A percentile compares a stretch with the other conserved stretches of the same genome.
Conservation (phyloP, 148 eudicot species). For the Fagopyrum esculentum region DNA sequence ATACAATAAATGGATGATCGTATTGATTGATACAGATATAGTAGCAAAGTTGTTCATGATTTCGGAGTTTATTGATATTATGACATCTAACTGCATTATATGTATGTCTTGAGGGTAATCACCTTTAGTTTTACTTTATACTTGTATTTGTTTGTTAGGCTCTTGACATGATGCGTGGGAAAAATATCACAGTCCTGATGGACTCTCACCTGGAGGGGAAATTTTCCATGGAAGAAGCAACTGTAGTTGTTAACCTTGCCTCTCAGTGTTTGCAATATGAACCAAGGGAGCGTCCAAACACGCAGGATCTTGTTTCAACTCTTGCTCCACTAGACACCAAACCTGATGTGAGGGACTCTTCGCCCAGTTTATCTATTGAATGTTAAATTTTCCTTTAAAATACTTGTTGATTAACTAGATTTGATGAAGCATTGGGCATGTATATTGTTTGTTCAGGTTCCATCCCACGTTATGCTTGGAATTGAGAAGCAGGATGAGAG, state of each 20-base stretch:
- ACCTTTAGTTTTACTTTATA: neutral
- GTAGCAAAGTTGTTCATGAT: too few species aligned
- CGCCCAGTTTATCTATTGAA: too few species aligned
- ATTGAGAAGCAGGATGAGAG: conserved; percentile 62
- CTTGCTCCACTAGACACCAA: conserved; percentile 40
- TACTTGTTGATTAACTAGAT: too few species aligned
- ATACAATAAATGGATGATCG: too few species aligned
- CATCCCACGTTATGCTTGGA: conserved; percentile 70
- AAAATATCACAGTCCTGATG: conserved; percentile 42
- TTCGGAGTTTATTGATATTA: too few species aligned
- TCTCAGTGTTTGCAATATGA: conserved; percentile 62
- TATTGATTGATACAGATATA: too few species aligned
- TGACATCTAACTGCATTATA: too few species aligned
- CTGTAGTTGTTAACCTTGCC: conserved; percentile 44
- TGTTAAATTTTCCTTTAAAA: too few species aligned
- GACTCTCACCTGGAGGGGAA: conserved; percentile 44
- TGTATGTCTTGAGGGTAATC: too few species aligned
- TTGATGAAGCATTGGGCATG: too few species aligned
- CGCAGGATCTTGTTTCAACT: conserved; percentile 47
- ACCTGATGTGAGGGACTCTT: conserved; percentile 35
- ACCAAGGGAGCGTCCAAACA: conserved; percentile 57
- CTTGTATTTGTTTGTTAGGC: conserved; percentile 24
- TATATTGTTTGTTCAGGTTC: conserved; percentile 28
- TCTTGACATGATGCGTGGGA: conserved; percentile 64
- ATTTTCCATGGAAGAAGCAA: conserved; percentile 42